A percentile compares a stretch with the other conserved stretches of the same genome.
These are phyloP conservation scores for Lactifluus pinguis DNA, from an alignment of 768 basidiomycete species.

Conservation along the genomic window DNA sequence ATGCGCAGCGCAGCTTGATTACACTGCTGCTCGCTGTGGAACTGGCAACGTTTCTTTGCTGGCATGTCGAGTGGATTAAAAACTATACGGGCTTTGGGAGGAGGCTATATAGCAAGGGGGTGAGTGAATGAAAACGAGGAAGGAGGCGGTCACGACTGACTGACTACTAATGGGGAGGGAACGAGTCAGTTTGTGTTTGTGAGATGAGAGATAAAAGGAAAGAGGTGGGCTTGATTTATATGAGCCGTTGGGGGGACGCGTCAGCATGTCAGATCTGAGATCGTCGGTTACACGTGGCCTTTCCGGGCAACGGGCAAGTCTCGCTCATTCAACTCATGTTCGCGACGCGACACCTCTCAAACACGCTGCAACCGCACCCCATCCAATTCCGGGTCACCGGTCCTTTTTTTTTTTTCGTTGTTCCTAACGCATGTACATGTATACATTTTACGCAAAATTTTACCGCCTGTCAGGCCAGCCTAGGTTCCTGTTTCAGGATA, in stretches of 20 bases:
- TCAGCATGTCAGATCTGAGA: conserved; percentile 21
- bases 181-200: not conserved
- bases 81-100: not conserved
- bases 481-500: conserved; percentile 7
- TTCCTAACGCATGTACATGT: too few species aligned
- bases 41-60: conserved; percentile 83
- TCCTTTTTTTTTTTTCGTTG: not conserved
- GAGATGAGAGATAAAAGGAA: not conserved
- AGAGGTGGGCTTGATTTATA: conserved; percentile 14
- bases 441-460: not conserved
- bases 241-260: conserved; percentile 17
- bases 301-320: not conserved
- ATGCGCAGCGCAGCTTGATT: conserved; percentile 74
- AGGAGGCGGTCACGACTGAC: not conserved
- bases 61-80: conserved; percentile 42
- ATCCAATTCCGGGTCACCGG: not conserved
- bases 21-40: conserved; percentile 50
- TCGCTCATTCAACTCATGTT: not conserved
- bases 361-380: not conserved
- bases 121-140: not conserved
- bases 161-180: not conserved
- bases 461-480: not conserved
- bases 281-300: conserved; percentile 3
- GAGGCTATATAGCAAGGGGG: not conserved
- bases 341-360: not conserved